phyloP scores from a whole-genome alignment of 2,329 filamentous ascomycete species.

The Lecanosticta acicola region DNA sequence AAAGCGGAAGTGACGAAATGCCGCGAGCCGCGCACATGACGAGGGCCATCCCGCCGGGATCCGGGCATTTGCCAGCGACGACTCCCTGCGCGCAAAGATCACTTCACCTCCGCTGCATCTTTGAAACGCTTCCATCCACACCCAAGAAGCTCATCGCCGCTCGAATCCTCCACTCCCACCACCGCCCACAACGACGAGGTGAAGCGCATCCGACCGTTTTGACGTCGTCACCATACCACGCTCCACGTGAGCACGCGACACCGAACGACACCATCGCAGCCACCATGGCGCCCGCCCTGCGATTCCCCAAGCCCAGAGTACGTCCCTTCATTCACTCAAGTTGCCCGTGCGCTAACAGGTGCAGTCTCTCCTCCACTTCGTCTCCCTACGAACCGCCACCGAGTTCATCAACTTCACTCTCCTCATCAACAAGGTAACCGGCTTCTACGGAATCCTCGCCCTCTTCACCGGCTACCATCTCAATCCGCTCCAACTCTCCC shows the following conservation, averaged over 20 bases:
- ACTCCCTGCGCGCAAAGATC: too few relatives aligned
- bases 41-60: too few relatives aligned
- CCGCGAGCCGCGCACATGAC: too few relatives aligned
- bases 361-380: constrained; percentile 77
- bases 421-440: constrained; percentile 87
- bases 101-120: too few relatives aligned
- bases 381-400: constrained; percentile 79
- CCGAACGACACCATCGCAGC: background rate
- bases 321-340: background rate
- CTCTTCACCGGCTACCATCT: constrained; percentile 81
- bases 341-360: background rate
- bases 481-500: constrained; percentile 75
- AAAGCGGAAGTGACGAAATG: too few relatives aligned
- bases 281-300: constrained; percentile 10
- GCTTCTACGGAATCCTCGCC: constrained; percentile 83
- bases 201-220: too few relatives aligned
- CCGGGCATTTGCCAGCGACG: too few relatives aligned
- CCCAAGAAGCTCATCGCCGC: too few relatives aligned
- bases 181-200: too few relatives aligned
- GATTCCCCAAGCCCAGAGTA: constrained; percentile 9
- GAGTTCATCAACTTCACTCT: constrained; percentile 78
- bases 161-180: too few relatives aligned
- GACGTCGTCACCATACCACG: background rate
- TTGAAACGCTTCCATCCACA: too few relatives aligned
- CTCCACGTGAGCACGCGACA: background rate